These are phyloP conservation scores for Ogataea hybrid DNA, from an alignment of 1,139 yeast genomes.

Conservation along the genomic window DNA sequence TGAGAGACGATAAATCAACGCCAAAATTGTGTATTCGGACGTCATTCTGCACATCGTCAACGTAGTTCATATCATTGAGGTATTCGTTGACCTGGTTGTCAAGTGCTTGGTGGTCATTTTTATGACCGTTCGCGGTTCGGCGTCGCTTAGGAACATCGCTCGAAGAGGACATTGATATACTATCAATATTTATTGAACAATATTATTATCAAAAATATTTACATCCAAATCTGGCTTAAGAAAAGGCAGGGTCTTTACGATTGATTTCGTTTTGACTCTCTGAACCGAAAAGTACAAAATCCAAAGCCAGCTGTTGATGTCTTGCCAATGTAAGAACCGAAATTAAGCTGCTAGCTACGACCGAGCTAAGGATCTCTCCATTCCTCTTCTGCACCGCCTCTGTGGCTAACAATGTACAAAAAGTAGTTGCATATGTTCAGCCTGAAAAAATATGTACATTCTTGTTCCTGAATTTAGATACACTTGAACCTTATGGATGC, in stretches of 20 bases:
- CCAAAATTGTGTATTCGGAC: constrained; percentile 21
- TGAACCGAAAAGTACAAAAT: too few relatives aligned
- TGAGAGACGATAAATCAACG: constrained; percentile 23
- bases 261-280: too few relatives aligned
- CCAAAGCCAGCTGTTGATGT: too few relatives aligned
- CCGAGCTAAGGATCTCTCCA: too few relatives aligned
- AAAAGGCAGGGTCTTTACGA: too few relatives aligned
- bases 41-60: constrained; percentile 25
- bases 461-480: too few relatives aligned
- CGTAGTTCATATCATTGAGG: constrained; percentile 28
- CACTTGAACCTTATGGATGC: constrained; percentile 7
- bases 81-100: constrained; percentile 30
- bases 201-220: neutral
- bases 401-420: neutral
- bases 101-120: constrained; percentile 26
- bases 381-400: neutral
- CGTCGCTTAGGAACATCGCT: constrained; percentile 5
- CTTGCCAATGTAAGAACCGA: too few relatives aligned
- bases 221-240: too few relatives aligned
- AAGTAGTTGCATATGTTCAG: neutral
- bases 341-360: too few relatives aligned
- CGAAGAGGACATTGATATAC: constrained; percentile 6
- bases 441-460: neutral
- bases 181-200: neutral
- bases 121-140: constrained; percentile 2